Evolutionary conservation across 768 basidiomycete genomes (phyloP), one percentile per base, ranked within the genome.

Genomic region (Exsudoporus frostii): DNA sequence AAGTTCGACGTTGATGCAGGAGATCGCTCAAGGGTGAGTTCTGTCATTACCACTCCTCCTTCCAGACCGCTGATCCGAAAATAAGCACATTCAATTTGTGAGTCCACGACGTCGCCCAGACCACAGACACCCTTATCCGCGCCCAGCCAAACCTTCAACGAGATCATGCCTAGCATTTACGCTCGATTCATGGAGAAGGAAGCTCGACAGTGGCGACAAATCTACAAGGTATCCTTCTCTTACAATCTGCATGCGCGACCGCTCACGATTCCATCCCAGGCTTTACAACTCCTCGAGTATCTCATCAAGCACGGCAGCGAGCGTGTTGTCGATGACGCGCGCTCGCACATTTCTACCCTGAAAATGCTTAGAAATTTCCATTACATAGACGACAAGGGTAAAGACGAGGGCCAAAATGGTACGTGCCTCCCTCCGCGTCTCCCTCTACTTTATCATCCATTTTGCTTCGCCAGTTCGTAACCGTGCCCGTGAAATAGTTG

Each of bases 291-390:
- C 7, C 81, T 97, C 38, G 95, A 98, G 71, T 99, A 97, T 69
- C 82, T 99, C 46, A 78, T 98, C 69, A 99, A 97, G 72, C 90
- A 98, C 60, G 97, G 97, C 17, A 93, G 91, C 27, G 97, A 99
- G 68, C 88, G 97, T 37, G 96, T 98, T 11, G 92, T 99, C 17
- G 97, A 99, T 66, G 97, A 99, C 71, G 92, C 96, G 2, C 82
- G 97, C 47, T 89, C 92, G 1, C 97, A 98, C 70, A 77, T 98
- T 25, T 88, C 92, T 25, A 96, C 95, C 19, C 80, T 99, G 62
- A 98, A 98, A 75, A 98, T 98, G 92, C 82, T 98, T 11, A 77
- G 94, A 52, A 97, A 88, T 65, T 99, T 99, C 74, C 96, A 98
- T 67, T 98, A 98, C 70, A 91, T 98, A 51, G 97, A 99, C 59